Conservation (phyloP, 169 alveolate genomes). For the Plasmodium gallinaceum region DNA sequence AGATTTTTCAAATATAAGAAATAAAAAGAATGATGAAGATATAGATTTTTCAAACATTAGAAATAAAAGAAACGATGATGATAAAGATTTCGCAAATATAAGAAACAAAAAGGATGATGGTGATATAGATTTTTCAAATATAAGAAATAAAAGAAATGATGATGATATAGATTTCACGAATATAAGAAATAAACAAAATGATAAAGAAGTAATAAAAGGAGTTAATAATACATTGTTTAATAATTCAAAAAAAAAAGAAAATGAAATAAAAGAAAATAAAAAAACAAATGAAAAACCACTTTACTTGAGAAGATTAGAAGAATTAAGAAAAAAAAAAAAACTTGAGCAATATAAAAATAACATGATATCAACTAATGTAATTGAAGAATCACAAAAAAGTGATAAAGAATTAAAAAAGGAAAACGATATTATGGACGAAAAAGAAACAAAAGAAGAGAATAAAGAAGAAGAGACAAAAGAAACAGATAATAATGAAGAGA, state of each 20-base stretch:
- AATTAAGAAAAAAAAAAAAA: slow-evolving; percentile 49
- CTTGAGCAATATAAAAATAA: not conserved
- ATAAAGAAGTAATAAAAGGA: not conserved
- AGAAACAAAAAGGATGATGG: not conserved
- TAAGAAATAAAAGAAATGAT: not conserved
- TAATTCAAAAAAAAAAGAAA: slow-evolving; percentile 5
- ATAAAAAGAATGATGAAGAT: slow-evolving; percentile 21
- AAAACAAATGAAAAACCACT: slow-evolving; percentile 46
- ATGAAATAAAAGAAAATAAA: slow-evolving; percentile 11
- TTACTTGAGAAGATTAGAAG: slow-evolving; percentile 41
- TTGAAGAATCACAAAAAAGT: not conserved
- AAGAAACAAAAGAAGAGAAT: not conserved
- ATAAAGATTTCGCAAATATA: not conserved
- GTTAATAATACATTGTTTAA: not conserved
- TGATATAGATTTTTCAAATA: slow-evolving; percentile 5
- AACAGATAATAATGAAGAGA: not conserved
- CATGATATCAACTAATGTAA: not conserved
- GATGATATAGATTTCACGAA: slow-evolving; percentile 23
- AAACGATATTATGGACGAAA: no score
- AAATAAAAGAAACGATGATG: not conserved
- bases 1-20: slow-evolving; percentile 1
- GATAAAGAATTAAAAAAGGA: no score
- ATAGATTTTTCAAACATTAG: slow-evolving; percentile 2
- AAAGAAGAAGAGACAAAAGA: slow-evolving; percentile 32
- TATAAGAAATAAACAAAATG: slow-evolving; percentile 13